phyloP scores from a whole-genome alignment of 2,329 filamentous ascomycete genomes.

The Diplodia mutila region DNA sequence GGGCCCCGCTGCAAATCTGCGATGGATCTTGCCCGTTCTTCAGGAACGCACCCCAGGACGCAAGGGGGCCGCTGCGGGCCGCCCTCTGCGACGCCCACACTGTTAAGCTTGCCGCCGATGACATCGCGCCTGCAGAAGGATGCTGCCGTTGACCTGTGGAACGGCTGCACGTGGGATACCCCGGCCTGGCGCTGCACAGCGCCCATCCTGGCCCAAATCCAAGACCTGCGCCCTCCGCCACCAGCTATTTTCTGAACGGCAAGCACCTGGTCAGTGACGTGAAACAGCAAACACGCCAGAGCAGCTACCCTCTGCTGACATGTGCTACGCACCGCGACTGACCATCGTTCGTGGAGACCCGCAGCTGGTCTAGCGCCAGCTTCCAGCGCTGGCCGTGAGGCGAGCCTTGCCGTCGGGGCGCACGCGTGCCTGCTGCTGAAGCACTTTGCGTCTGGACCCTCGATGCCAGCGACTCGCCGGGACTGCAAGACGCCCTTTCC shows the following conservation, averaged over 20 bases:
- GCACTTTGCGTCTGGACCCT: constrained; percentile 10
- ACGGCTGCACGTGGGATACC: constrained; percentile 18
- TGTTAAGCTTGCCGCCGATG: constrained; percentile 19
- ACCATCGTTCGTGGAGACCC: background rate
- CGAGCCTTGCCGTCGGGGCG: background rate
- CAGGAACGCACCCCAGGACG: constrained; percentile 6
- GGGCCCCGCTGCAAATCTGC: background rate
- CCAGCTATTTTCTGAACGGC: background rate
- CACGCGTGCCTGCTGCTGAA: constrained; percentile 3
- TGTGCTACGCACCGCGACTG: background rate
- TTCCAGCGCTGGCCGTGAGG: background rate
- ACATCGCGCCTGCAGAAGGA: constrained; percentile 17
- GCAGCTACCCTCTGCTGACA: constrained; percentile 5
- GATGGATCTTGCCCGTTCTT: constrained; percentile 6
- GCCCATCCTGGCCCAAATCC: constrained; percentile 14
- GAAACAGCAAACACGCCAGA: constrained; percentile 9
- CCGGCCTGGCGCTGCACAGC: background rate
- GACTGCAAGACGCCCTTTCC: background rate
- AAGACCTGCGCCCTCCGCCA: background rate
- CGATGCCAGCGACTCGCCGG: background rate
- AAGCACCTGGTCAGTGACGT: constrained; percentile 16
- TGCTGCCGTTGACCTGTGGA: constrained; percentile 15
- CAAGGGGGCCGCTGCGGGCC: constrained; percentile 18
- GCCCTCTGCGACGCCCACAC: background rate
- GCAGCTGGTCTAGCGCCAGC: background rate